Evolutionary conservation across 2,329 filamentous ascomycete genomes (phyloP).

Genomic region (Cercospora canescens): DNA sequence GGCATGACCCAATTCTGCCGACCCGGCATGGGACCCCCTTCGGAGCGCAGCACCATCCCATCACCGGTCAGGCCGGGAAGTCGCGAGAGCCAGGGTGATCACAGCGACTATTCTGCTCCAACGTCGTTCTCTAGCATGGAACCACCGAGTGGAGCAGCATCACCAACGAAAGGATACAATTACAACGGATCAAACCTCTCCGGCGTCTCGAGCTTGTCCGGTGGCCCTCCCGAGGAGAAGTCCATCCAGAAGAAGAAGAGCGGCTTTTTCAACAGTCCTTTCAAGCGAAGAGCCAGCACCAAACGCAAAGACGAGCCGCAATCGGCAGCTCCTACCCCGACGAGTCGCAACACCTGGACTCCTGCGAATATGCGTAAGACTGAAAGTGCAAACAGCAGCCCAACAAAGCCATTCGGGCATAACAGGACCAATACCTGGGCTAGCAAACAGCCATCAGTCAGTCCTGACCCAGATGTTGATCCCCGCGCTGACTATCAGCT

Average conservation of each 20-base stretch:
- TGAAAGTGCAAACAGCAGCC: conserved; percentile 44
- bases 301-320: conserved; percentile 65
- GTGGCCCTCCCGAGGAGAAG: conserved; percentile 59
- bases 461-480: conserved; percentile 71
- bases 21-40: conserved; percentile 60
- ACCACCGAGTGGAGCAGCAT: conserved; percentile 69
- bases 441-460: conserved; percentile 37
- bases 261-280: conserved; percentile 91
- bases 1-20: conserved; percentile 98
- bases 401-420: conserved; percentile 39
- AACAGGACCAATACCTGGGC: conserved; percentile 34
- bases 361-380: conserved; percentile 41
- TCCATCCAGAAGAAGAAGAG: conserved; percentile 70
- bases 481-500: conserved; percentile 89
- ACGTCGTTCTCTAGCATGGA: conserved; percentile 89
- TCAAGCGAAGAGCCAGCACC: conserved; percentile 77
- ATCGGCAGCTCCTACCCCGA: conserved; percentile 37
- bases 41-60: conserved; percentile 67
- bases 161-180: conserved; percentile 65
- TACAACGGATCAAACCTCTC: conserved; percentile 39
- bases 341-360: conserved; percentile 55
- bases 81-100: conserved; percentile 67
- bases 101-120: conserved; percentile 83
- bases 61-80: conserved; percentile 75
- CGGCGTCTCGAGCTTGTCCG: conserved; percentile 27